Evolutionary conservation across 257 asterid genomes (phyloP).

Genomic region (Prunella vulgaris): DNA sequence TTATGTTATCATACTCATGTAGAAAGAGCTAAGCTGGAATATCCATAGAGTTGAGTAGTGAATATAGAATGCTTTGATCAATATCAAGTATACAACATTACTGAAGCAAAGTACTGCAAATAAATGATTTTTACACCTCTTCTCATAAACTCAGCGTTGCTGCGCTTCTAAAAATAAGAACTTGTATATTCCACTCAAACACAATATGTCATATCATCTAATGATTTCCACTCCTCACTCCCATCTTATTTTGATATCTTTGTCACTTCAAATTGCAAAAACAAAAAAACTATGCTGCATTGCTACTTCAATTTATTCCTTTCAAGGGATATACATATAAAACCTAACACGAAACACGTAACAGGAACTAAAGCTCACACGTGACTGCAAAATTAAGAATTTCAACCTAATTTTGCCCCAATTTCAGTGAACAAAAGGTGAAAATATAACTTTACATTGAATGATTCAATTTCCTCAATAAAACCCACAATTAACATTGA

Average conservation of each 20-base stretch:
- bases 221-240: slow-evolving; percentile 4
- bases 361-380: not conserved
- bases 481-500: not conserved
- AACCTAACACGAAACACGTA: not conserved
- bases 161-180: not conserved
- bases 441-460: not conserved
- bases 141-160: not conserved
- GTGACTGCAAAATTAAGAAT: not conserved
- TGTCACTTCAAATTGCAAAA: not conserved
- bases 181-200: not conserved
- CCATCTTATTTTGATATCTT: not conserved
- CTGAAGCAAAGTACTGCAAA: not conserved
- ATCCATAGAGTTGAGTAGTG: not conserved
- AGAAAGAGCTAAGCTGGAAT: not conserved
- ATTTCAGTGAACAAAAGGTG: not conserved
- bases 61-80: not conserved
- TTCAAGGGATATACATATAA: not conserved
- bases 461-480: not conserved
- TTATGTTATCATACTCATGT: not conserved
- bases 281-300: not conserved
- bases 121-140: not conserved
- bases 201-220: not conserved
- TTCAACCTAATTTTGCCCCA: not conserved
- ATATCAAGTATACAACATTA: not conserved
- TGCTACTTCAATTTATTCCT: not conserved